Evolutionary conservation across 352 stramenopile species (phyloP).

Genomic region (Pythium vanterpoolii): DNA sequence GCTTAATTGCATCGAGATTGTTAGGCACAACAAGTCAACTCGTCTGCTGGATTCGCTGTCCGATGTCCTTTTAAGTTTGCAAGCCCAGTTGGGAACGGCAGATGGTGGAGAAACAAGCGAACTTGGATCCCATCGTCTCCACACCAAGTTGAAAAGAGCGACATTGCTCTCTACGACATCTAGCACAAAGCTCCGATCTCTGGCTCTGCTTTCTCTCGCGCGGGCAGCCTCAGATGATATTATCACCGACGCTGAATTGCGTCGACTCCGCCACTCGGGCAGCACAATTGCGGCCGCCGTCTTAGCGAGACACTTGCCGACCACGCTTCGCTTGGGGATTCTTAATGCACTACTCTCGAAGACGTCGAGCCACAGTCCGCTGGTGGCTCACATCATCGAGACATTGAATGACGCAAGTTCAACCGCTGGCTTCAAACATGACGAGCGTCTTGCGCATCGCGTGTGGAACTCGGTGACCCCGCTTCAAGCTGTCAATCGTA

Average conservation of each 20-base stretch:
- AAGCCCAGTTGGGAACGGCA: background rate
- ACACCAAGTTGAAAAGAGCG: slow-evolving; percentile 2
- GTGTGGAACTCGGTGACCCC: slow-evolving; percentile 3
- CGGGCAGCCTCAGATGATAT: background rate
- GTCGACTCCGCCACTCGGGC: slow-evolving; percentile 1
- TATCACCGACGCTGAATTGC: background rate
- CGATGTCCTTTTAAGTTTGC: slow-evolving; percentile 3
- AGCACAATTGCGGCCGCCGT: background rate
- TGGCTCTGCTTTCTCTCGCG: slow-evolving; percentile 3
- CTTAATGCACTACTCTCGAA: background rate
- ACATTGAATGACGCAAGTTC: slow-evolving; percentile 5
- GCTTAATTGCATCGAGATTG: background rate
- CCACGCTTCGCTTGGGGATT: slow-evolving; percentile 7
- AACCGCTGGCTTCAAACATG: background rate
- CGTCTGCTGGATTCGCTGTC: background rate
- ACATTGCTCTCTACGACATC: background rate
- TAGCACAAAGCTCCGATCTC: background rate
- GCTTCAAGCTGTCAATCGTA: background rate
- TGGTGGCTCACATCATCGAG: slow-evolving; percentile 1
- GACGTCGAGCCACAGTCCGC: background rate
- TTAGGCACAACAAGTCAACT: background rate
- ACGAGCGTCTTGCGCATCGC: background rate
- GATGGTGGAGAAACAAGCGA: background rate
- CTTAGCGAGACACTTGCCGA: background rate
- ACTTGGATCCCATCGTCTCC: background rate